Percentiles rank a stretch among this genome's conserved stretches.
Conservation (phyloP, 495 filamentous ascomycete species). For the Penicillium atrosanguineum region DNA sequence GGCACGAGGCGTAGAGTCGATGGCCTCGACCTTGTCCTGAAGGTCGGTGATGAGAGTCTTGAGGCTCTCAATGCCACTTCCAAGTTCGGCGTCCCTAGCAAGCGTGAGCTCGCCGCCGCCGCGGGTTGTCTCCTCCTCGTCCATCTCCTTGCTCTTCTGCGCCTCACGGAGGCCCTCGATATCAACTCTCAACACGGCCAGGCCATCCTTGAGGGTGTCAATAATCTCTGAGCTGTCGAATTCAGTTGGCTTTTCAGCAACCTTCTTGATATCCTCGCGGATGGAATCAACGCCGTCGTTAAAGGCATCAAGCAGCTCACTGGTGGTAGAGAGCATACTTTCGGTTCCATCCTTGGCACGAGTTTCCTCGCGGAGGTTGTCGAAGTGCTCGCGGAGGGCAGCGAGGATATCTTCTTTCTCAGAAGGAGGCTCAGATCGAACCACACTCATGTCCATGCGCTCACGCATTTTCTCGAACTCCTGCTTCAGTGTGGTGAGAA, state of each 20-base stretch:
- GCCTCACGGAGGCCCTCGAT: constrained; percentile 69
- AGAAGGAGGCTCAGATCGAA: constrained; percentile 26
- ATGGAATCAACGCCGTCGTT: constrained; percentile 78
- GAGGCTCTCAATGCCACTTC: constrained; percentile 76
- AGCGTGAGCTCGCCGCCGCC: constrained; percentile 58
- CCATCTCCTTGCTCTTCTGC: constrained; percentile 32
- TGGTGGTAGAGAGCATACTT: constrained; percentile 57
- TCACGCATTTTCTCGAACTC: constrained; percentile 76
- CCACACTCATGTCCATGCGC: constrained; percentile 43
- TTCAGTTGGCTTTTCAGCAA: constrained; percentile 73
- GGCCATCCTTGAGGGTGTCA: constrained; percentile 76
- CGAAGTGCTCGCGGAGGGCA: constrained; percentile 67
- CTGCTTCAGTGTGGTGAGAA: constrained; percentile 56
- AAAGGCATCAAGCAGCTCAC: constrained; percentile 77
- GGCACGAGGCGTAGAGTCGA: constrained; percentile 59
- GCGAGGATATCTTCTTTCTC: constrained; percentile 59
- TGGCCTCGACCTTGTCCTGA: constrained; percentile 76
- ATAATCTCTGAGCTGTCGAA: constrained; percentile 83
- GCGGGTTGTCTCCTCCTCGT: constrained; percentile 38
- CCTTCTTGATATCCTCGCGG: constrained; percentile 69
- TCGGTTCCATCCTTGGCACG: constrained; percentile 54
- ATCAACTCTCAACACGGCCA: constrained; percentile 69
- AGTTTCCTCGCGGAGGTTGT: constrained; percentile 65
- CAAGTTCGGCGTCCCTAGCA: constrained; percentile 47
- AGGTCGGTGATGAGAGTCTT: constrained; percentile 79